These are phyloP conservation scores for Dovyalis caffra DNA, from an alignment of 345 rosid species.

Conservation along the genomic window DNA sequence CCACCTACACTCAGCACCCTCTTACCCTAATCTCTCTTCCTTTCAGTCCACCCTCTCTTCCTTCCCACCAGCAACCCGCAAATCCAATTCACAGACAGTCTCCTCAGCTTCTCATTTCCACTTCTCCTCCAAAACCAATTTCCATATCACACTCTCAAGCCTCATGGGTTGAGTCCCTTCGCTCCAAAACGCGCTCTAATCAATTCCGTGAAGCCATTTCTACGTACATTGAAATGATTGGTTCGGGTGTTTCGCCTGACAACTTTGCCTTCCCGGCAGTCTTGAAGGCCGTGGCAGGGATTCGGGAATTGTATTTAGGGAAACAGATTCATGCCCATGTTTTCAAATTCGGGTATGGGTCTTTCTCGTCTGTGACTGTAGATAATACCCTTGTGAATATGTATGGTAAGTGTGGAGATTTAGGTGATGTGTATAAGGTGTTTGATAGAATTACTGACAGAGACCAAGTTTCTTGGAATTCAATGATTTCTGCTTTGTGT, in stretches of 20 bases:
- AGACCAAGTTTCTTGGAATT: constrained; percentile 92
- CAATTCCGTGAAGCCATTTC: constrained; percentile 60
- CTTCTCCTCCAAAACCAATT: constrained; percentile 21
- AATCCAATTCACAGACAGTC: no score
- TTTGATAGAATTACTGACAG: constrained; percentile 70
- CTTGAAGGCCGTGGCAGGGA: constrained; percentile 59
- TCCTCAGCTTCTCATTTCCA: constrained; percentile 3
- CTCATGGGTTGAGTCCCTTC: constrained; percentile 67
- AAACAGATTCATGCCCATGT: constrained; percentile 80
- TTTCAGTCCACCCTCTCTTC: constrained; percentile 15
- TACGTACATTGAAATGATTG: constrained; percentile 59
- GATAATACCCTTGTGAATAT: constrained; percentile 73
- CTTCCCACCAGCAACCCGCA: neutral
- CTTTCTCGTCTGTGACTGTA: constrained; percentile 41
- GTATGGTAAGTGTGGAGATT: constrained; percentile 64
- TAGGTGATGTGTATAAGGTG: constrained; percentile 52
- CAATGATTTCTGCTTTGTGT: constrained; percentile 65
- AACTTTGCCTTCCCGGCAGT: constrained; percentile 74
- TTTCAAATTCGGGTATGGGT: constrained; percentile 58
- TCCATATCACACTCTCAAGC: constrained; percentile 33
- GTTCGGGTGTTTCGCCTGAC: constrained; percentile 53
- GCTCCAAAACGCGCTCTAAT: constrained; percentile 53
- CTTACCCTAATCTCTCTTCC: neutral
- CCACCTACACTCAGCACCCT: constrained; percentile 15
- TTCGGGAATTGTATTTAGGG: constrained; percentile 54